Conservation (phyloP, 2,329 filamentous ascomycete species). For the Penicillium sp. region DNA sequence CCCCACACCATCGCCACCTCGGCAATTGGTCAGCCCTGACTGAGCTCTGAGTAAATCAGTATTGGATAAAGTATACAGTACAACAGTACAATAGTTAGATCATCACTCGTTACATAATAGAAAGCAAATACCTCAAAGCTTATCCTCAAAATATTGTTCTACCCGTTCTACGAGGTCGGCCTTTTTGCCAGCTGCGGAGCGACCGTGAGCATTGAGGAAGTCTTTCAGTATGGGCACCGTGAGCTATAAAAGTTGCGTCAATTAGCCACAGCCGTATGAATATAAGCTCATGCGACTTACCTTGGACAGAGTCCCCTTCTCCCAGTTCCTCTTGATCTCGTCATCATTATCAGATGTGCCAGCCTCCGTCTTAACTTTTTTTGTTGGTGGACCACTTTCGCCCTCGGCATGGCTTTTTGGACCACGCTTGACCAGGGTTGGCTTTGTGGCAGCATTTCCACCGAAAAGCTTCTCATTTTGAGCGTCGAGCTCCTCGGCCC, state of each 20-base stretch:
- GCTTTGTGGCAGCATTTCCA: slow-evolving; percentile 38
- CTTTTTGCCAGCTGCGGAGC: slow-evolving; percentile 49
- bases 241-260: slow-evolving; percentile 32
- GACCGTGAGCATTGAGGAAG: slow-evolving; percentile 46
- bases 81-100: too few species aligned
- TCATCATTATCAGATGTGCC: slow-evolving; percentile 30
- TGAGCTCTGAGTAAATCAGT: background rate
- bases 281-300: slow-evolving; percentile 18
- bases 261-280: background rate
- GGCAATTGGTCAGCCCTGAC: background rate
- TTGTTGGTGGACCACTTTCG: slow-evolving; percentile 35
- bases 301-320: slow-evolving; percentile 46
- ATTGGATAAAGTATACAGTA: background rate
- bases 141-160: slow-evolving; percentile 49
- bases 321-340: slow-evolving; percentile 42
- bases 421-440: slow-evolving; percentile 51
- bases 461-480: slow-evolving; percentile 50
- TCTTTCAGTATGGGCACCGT: slow-evolving; percentile 49
- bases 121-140: background rate
- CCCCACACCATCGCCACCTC: background rate
- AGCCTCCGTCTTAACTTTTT: slow-evolving; percentile 47
- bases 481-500: slow-evolving; percentile 67
- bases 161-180: slow-evolving; percentile 52
- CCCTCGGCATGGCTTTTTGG: slow-evolving; percentile 22
- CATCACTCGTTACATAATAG: background rate